Evolutionary conservation across 2,329 filamentous ascomycete species (phyloP).

Genomic region (Scedosporium aurantiacum): DNA sequence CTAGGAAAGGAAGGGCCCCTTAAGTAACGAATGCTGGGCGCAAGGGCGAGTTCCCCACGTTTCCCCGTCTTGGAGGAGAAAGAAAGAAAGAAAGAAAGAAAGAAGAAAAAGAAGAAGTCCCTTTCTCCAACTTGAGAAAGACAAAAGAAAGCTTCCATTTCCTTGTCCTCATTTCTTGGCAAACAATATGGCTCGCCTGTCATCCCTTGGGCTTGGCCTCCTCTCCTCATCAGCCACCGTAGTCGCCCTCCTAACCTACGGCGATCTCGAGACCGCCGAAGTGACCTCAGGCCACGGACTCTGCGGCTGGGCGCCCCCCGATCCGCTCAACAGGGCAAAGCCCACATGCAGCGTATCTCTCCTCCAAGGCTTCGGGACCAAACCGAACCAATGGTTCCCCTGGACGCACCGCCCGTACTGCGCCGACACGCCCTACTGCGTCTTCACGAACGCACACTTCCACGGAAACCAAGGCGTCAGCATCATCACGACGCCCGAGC

Average conservation of each 20-base stretch:
- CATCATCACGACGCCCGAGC: conserved; percentile 23
- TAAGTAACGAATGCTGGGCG: not conserved
- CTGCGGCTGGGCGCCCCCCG: not conserved
- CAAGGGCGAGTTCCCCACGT: not conserved
- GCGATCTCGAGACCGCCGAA: not conserved
- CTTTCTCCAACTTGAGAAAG: not conserved
- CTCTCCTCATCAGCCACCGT: not conserved
- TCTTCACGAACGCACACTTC: conserved; percentile 16
- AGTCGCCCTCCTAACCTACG: not conserved
- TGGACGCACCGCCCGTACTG: conserved; percentile 19
- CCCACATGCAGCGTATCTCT: not conserved
- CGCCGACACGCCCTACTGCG: conserved; percentile 15
- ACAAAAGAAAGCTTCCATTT: not conserved
- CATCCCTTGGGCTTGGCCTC: not conserved
- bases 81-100: not conserved
- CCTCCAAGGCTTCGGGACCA: not conserved
- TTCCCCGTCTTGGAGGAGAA: not conserved
- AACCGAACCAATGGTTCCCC: conserved; percentile 11
- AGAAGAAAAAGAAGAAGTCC: not conserved
- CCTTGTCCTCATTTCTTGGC: not conserved
- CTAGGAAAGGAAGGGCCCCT: not conserved
- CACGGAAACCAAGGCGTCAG: conserved; percentile 20
- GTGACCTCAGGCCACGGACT: not conserved
- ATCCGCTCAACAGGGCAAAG: not conserved
- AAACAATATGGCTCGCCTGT: conserved; percentile 1